These are phyloP conservation scores for Lactifluus subvellereus DNA, from an alignment of 768 basidiomycete species.

Conservation along the genomic window DNA sequence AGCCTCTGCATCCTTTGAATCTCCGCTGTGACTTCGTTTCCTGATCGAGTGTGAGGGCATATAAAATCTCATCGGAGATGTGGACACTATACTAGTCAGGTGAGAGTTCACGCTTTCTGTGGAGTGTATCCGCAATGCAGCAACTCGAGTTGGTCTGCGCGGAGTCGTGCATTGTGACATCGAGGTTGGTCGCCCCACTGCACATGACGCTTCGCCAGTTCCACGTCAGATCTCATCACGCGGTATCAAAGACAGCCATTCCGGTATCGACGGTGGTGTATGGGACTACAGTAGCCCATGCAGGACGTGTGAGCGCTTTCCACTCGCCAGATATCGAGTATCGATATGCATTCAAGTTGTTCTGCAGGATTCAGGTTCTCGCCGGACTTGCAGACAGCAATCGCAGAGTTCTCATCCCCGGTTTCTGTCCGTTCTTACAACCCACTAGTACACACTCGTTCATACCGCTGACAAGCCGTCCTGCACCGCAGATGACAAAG, in stretches of 20 bases:
- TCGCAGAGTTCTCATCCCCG: constrained; percentile 61
- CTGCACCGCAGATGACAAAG: constrained; percentile 55
- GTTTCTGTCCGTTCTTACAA: constrained; percentile 54
- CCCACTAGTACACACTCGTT: neutral
- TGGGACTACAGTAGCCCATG: constrained; percentile 87
- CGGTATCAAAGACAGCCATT: constrained; percentile 74
- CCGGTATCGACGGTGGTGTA: constrained; percentile 82
- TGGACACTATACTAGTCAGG: constrained; percentile 90
- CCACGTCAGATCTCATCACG: constrained; percentile 69
- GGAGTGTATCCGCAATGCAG: too few species aligned
- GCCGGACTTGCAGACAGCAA: constrained; percentile 57
- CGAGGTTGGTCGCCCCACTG: constrained; percentile 40
- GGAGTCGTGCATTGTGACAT: constrained; percentile 89
- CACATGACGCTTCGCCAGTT: neutral
- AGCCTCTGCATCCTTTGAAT: too few species aligned
- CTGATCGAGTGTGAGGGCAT: neutral
- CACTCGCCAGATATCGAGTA: neutral
- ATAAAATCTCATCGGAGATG: constrained; percentile 73
- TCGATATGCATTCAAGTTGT: neutral
- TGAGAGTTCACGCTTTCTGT: too few species aligned
- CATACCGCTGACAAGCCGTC: neutral
- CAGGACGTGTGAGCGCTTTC: constrained; percentile 65
- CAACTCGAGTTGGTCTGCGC: constrained; percentile 83
- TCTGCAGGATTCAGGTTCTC: constrained; percentile 65
- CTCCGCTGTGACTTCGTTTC: neutral